Conservation (phyloP, 345 rosid genomes). For the Ceriops decandra region DNA sequence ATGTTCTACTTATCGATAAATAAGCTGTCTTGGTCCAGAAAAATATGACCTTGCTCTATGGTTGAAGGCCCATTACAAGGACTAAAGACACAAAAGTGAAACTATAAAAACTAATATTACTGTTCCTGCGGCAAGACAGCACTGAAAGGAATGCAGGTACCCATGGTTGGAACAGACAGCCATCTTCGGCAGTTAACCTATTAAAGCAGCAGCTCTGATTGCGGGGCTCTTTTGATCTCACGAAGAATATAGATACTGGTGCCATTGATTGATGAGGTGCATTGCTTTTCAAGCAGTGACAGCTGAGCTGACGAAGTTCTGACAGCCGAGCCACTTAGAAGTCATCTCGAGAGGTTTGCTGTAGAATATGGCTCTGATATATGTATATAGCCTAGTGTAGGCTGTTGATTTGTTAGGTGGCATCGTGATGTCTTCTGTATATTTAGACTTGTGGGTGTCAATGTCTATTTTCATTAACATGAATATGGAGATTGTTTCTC, state of each 20-base stretch:
- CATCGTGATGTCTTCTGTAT: too few relatives aligned
- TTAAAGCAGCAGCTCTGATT: not conserved
- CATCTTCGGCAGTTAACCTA: conserved; percentile 11
- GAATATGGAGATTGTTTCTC: too few relatives aligned
- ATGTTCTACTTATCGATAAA: not conserved
- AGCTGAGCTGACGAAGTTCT: not conserved
- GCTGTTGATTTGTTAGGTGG: too few relatives aligned
- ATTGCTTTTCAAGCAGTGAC: not conserved
- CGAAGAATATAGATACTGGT: too few relatives aligned
- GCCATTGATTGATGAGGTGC: not conserved
- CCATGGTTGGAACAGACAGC: not conserved
- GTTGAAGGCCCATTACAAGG: conserved; percentile 2
- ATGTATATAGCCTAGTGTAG: too few relatives aligned
- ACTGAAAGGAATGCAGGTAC: conserved; percentile 5
- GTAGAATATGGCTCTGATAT: conserved; percentile 17
- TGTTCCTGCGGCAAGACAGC: conserved; percentile 7
- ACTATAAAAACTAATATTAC: not conserved
- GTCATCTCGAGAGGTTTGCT: conserved; percentile 17
- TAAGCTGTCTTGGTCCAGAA: conserved; percentile 1
- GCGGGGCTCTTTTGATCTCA: not conserved
- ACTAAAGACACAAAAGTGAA: not conserved
- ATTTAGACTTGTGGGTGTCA: too few relatives aligned
- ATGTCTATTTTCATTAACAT: too few relatives aligned
- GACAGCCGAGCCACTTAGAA: not conserved
- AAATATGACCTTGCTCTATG: not conserved